Percentiles rank a stretch among this genome's conserved stretches.
Conservation (phyloP, 805 yeast genomes). For the Sporopachydermia lactativora region DNA sequence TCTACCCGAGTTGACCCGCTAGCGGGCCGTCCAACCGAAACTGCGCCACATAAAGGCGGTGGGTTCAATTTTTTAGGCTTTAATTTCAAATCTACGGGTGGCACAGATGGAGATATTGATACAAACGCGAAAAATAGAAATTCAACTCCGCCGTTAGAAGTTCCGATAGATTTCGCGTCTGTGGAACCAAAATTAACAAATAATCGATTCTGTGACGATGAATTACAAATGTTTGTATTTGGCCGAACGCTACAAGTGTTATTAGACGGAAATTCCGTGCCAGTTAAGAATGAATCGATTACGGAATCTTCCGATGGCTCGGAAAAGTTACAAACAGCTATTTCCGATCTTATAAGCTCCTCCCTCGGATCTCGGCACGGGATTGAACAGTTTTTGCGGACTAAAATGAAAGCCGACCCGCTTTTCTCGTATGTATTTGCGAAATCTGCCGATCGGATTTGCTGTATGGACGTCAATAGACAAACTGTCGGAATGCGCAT, state of each 20-base stretch:
- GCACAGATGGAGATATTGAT: background rate
- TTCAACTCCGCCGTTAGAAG: background rate
- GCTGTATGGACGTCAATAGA: background rate
- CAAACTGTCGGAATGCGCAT: background rate
- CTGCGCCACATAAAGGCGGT: background rate
- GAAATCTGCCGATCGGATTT: background rate
- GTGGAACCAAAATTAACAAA: background rate
- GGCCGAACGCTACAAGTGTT: background rate
- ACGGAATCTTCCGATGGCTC: background rate
- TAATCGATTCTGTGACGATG: background rate
- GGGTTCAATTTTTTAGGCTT: background rate
- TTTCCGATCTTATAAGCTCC: background rate
- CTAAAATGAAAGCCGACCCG: background rate
- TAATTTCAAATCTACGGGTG: background rate
- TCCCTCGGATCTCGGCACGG: background rate
- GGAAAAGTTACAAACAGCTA: no score
- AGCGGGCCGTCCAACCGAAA: background rate
- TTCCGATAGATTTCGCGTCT: background rate
- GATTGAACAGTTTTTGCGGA: background rate
- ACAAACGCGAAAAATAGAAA: background rate
- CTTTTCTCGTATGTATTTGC: background rate
- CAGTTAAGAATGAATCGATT: background rate
- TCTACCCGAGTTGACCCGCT: constrained; percentile 1
- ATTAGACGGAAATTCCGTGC: background rate
- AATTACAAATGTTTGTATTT: background rate